Evolutionary conservation across 176 grass and related monocot genomes (phyloP).

Genomic region (Oryza glumipatula): DNA sequence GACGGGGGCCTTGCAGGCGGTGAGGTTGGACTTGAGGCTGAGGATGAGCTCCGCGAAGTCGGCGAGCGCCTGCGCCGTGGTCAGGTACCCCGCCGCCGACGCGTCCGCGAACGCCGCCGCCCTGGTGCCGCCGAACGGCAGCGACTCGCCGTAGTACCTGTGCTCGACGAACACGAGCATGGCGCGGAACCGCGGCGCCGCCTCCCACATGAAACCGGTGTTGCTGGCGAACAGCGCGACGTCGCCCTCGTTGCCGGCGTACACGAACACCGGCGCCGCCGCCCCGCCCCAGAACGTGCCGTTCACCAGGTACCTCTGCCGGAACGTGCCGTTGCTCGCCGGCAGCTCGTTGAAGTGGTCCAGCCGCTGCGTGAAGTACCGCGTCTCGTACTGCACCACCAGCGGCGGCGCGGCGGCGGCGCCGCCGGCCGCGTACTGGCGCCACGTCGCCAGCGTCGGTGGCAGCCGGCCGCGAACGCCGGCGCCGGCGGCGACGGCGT

Average conservation of each 20-base stretch:
- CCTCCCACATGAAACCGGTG: slow-evolving; percentile 66
- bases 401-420: background rate
- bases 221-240: slow-evolving; percentile 53
- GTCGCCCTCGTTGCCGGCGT: slow-evolving; percentile 56
- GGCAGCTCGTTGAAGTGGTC: slow-evolving; percentile 70
- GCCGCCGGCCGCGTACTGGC: background rate
- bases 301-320: slow-evolving; percentile 69
- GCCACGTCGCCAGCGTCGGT: background rate
- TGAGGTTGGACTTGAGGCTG: slow-evolving; percentile 65
- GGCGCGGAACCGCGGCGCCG: slow-evolving; percentile 52
- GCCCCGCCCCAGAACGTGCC: slow-evolving; percentile 50
- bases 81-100: slow-evolving; percentile 53
- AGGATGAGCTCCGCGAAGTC: slow-evolving; percentile 55
- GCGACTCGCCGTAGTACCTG: slow-evolving; percentile 64
- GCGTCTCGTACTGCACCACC: slow-evolving; percentile 51
- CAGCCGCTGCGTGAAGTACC: slow-evolving; percentile 53
- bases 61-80: slow-evolving; percentile 59
- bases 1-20: slow-evolving; percentile 41
- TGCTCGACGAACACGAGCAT: slow-evolving; percentile 78
- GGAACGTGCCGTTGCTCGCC: slow-evolving; percentile 49
- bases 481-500: background rate
- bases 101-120: slow-evolving; percentile 42
- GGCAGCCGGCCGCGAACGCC: background rate
- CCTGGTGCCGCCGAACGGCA: slow-evolving; percentile 48
- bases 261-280: slow-evolving; percentile 56